These are phyloP conservation scores for Cnidoscolus chayamansa DNA, from an alignment of 441 rosid species.

Conservation along the genomic window DNA sequence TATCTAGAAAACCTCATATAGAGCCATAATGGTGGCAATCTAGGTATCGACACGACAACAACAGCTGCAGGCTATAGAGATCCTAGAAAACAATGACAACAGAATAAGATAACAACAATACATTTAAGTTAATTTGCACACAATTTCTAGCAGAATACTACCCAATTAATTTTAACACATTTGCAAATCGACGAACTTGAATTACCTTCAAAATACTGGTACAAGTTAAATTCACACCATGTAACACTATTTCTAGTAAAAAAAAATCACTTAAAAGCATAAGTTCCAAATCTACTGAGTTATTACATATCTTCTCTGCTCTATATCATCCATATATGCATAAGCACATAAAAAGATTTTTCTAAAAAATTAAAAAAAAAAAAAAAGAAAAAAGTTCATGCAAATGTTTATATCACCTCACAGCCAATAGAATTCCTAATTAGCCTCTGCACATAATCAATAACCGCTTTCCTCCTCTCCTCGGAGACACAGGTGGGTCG, in stretches of 20 bases:
- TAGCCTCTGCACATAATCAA: slow-evolving; percentile 64
- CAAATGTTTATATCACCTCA: slow-evolving; percentile 40
- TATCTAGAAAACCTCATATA: no score
- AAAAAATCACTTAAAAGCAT: not conserved
- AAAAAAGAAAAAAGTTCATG: not conserved
- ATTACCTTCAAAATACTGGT: not conserved
- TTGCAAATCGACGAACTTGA: not conserved
- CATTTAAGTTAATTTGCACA: not conserved
- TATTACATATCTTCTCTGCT: not conserved
- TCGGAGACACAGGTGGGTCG: slow-evolving; percentile 71
- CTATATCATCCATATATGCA: not conserved
- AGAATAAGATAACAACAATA: not conserved
- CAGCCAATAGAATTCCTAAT: slow-evolving; percentile 48
- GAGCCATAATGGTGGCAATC: no score
- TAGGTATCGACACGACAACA: no score
- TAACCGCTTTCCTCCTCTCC: slow-evolving; percentile 68
- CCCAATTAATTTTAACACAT: not conserved
- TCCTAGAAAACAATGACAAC: not conserved
- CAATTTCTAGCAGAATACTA: not conserved
- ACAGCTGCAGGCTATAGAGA: not conserved
- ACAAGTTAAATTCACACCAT: not conserved
- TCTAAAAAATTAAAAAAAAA: no score
- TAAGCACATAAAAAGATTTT: not conserved
- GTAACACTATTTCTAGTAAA: not conserved
- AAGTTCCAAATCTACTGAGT: not conserved